These are phyloP conservation scores for Lasiosphaeria ovina DNA, from an alignment of 495 filamentous ascomycete genomes.

Conservation along the genomic window DNA sequence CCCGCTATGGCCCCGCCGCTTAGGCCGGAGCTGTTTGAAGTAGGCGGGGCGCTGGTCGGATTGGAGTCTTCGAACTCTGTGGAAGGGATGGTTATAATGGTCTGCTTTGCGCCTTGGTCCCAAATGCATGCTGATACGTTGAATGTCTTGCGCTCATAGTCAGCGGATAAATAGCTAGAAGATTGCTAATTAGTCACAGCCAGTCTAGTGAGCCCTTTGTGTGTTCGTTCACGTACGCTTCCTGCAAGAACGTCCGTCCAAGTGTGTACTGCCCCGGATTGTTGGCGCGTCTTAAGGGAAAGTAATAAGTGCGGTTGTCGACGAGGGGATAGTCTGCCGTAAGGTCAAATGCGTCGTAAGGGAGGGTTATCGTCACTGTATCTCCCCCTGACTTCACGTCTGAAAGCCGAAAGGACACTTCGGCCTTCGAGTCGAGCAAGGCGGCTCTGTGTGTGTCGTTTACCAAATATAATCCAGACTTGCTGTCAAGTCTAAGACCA, in stretches of 20 bases:
- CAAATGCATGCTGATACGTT: conserved; percentile 44
- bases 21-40: conserved; percentile 16
- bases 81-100: conserved; percentile 35
- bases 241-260: conserved; percentile 57
- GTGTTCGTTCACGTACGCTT: conserved; percentile 35
- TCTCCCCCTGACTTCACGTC: conserved; percentile 37
- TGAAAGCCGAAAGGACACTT: conserved; percentile 52
- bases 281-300: conserved; percentile 50
- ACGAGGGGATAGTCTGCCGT: conserved; percentile 41
- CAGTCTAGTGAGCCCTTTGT: neutral
- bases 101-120: conserved; percentile 30
- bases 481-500: conserved; percentile 45
- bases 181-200: neutral
- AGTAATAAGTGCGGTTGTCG: conserved; percentile 42
- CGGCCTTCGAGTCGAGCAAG: conserved; percentile 47
- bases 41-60: neutral
- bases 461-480: conserved; percentile 49
- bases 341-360: conserved; percentile 55
- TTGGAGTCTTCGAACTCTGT: conserved; percentile 4
- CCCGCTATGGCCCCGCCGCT: conserved; percentile 36
- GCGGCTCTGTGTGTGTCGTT: conserved; percentile 41
- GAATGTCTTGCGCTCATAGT: conserved; percentile 48
- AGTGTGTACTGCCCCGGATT: conserved; percentile 55
- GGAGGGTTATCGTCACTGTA: conserved; percentile 49
- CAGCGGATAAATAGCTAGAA: conserved; percentile 42